Evolutionary conservation across 371 early-diverging fungal species (phyloP), one percentile per base, ranked within the genome.

Genomic region (Ordospora pajunii): DNA sequence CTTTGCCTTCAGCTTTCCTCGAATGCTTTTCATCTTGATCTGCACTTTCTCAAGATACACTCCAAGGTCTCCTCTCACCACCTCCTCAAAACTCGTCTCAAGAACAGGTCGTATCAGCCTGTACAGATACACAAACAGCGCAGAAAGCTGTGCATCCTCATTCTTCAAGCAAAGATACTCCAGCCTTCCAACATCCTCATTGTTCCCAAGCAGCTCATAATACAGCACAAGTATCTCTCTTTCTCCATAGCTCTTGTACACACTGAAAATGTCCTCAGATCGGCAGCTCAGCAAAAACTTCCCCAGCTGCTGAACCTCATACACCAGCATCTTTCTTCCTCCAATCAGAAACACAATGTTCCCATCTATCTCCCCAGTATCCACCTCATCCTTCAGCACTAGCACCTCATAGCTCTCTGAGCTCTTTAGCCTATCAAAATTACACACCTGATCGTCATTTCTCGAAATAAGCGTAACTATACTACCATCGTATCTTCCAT

Each of bases 171-270:
- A 73, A 17, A 80, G 48, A 68, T 64, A 52, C 48, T 80, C 80
- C 27, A 80, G 22, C 48, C 65, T 73, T 6, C 64, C 45, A 27
- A 74, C 63, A 69, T 77, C 73, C 23, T 58, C 69, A 19, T 70
- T 70, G 17, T 52, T 42, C 12, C 58, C 43, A 7, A 75, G 17
- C 9, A 80, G 19, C 53, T 71, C 65, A 62, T 63, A 77, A 68
- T 74, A 80, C 43, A 50, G 40, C 37, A 66, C 63, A 12, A 80
- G 46, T 11, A 54, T 42, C 53, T 80, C 76, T 19, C 63, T 66
- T 12, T 73, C 69, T 27, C 82, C 82, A 67, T 77, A 76, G 53
- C 64, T 75, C 75, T 70, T 75, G 45, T 68, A 54, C 40, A 79
- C 50, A 21, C 45, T 58, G 22, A 67, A 75, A 23, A 72, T 63